Evolutionary conservation across 2,329 filamentous ascomycete genomes (phyloP), one percentile per base, ranked within the genome.

Genomic region (Ramichloridium luteum): DNA sequence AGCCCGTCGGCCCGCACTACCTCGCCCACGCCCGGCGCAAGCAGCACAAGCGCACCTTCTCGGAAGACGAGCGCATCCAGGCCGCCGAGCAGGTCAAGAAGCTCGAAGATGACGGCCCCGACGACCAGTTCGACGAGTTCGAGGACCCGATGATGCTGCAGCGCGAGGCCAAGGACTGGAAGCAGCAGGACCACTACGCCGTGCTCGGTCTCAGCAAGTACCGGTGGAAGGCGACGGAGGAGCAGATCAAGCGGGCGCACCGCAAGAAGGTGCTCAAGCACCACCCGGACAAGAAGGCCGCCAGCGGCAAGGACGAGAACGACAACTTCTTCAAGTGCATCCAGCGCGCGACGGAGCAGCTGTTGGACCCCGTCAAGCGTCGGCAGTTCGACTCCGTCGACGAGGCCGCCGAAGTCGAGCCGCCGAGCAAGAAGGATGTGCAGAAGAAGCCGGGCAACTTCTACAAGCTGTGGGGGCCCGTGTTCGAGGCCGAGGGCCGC

Each of bases 281-380:
- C 61, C 90, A 98, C 62, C 90, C 90, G 40, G 90, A 98, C 61
- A 98, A 98, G 78, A 93, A 92, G 68, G 90, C 92, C 11, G 90
- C 90, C 16, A 73, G 78, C 28, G 90, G 90, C 40, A 72, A 74
- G 50, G 72, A 74, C 47, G 86, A 96, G 52, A 88, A 94, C 61
- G 90, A 98, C 61, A 83, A 81, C 59, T 98, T 98, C 71, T 98
- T 98, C 80, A 98, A 98, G 73, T 98, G 92, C 63, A 98, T 98
- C 60, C 92, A 98, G 60, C 94, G 94, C 63, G 90, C 90, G 36
- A 88, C 80, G 50, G 90, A 98, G 53, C 72, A 96, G 31, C 80
- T 98, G 12, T 73, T 84, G 34, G 90, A 98, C 65, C 90, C 90
- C 31, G 70, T 77, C 58, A 92, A 84, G 67, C 82, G 90, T 40